These are phyloP conservation scores for Nemophila menziesii DNA, from an alignment of 257 asterid species.

Conservation along the genomic window DNA sequence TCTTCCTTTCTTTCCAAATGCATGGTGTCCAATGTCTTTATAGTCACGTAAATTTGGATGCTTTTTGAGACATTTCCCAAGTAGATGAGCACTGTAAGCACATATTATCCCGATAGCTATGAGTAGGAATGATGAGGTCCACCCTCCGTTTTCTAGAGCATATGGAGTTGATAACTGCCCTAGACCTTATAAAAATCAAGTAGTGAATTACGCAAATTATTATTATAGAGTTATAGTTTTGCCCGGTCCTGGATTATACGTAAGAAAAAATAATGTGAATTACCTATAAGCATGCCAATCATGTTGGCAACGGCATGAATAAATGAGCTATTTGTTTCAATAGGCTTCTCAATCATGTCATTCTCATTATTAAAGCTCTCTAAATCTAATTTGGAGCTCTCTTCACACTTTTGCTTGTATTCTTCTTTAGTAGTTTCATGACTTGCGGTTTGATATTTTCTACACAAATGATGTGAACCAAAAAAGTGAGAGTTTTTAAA, in stretches of 20 bases:
- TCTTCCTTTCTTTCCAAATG: constrained; percentile 63
- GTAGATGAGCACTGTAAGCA: constrained; percentile 38
- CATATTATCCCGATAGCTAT: constrained; percentile 38
- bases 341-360: constrained; percentile 3
- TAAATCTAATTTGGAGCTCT: constrained; percentile 21
- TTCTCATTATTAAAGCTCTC: constrained; percentile 25
- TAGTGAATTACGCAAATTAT: neutral
- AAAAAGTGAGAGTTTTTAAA: constrained; percentile 10
- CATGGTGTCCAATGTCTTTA: constrained; percentile 52
- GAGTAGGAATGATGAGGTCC: constrained; percentile 53
- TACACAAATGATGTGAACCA: constrained; percentile 16
- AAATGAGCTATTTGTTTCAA: constrained; percentile 27
- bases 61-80: constrained; percentile 38
- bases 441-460: constrained; percentile 11
- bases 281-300: constrained; percentile 77
- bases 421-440: constrained; percentile 6
- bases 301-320: constrained; percentile 60
- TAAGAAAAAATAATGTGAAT: neutral
- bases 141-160: constrained; percentile 67
- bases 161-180: constrained; percentile 72
- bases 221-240: neutral
- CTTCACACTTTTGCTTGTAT: constrained; percentile 3
- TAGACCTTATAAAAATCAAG: constrained; percentile 29
- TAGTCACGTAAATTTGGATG: constrained; percentile 48
- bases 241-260: neutral